Evolutionary conservation across 1,284 basidiomycete species (phyloP).

Genomic region (Cutaneotrichosporon sp.): DNA sequence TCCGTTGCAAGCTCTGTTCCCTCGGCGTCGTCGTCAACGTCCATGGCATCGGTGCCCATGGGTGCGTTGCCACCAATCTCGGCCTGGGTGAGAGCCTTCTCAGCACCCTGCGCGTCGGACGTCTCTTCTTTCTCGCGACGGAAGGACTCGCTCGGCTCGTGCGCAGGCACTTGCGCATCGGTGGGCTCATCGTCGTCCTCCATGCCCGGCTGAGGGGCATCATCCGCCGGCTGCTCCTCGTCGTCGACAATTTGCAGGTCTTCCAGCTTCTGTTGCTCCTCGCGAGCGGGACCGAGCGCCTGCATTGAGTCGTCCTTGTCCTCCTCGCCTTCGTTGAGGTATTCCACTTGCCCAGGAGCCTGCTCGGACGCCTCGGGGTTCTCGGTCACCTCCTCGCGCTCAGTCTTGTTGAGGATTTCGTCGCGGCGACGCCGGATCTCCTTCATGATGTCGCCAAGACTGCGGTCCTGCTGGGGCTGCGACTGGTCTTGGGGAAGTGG

Average conservation of each 20-base stretch:
- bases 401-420: conserved; percentile 65
- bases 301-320: conserved; percentile 74
- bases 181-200: conserved; percentile 19
- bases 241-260: conserved; percentile 72
- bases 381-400: conserved; percentile 45
- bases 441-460: conserved; percentile 77
- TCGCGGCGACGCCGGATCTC: conserved; percentile 80
- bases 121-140: conserved; percentile 20
- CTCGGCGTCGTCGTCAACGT: conserved; percentile 36
- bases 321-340: conserved; percentile 65
- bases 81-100: conserved; percentile 47
- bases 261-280: conserved; percentile 72
- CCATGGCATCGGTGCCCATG: conserved; percentile 30
- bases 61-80: conserved; percentile 36
- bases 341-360: conserved; percentile 66
- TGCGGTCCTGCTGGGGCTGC: conserved; percentile 63
- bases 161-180: conserved; percentile 11
- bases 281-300: conserved; percentile 78
- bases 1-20: conserved; percentile 36
- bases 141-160: conserved; percentile 17
- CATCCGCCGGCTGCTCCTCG: conserved; percentile 17
- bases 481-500: conserved; percentile 31
- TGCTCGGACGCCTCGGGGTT: conserved; percentile 45
- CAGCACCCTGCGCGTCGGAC: conserved; percentile 23
- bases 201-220: conserved; percentile 11